phyloP scores from a whole-genome alignment of 768 basidiomycete genomes.

The Serendipita indica region DNA sequence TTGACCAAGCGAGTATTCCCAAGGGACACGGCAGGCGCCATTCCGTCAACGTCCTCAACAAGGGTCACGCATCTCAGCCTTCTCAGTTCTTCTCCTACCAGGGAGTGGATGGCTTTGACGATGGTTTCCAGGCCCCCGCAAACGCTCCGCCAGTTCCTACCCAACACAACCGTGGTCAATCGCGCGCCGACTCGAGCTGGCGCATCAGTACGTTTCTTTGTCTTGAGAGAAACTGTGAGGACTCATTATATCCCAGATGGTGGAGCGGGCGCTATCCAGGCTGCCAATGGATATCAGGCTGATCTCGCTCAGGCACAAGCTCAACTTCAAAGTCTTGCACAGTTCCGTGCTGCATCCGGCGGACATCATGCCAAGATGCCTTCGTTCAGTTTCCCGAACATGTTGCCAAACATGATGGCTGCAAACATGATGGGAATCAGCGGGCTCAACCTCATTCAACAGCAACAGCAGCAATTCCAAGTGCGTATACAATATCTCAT shows the following conservation, averaged over 20 bases:
- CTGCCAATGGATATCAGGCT: conserved; percentile 46
- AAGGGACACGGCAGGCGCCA: conserved; percentile 80
- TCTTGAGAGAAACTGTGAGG: background rate
- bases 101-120: conserved; percentile 50
- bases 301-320: conserved; percentile 96
- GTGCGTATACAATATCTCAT: conserved; percentile 12
- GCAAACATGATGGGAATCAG: conserved; percentile 91
- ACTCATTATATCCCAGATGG: conserved; percentile 35
- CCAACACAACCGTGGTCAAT: conserved; percentile 42
- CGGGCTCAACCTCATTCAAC: conserved; percentile 73
- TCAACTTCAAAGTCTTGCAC: conserved; percentile 87
- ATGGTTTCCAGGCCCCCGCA: conserved; percentile 53
- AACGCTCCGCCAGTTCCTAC: conserved; percentile 41
- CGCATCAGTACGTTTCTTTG: conserved; percentile 56
- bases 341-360: conserved; percentile 89
- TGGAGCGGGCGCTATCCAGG: conserved; percentile 43
- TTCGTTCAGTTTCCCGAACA: conserved; percentile 95
- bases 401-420: conserved; percentile 95
- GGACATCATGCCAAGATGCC: conserved; percentile 95
- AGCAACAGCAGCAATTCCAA: conserved; percentile 90
- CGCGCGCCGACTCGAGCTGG: conserved; percentile 74
- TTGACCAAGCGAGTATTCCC: conserved; percentile 57
- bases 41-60: conserved; percentile 84
- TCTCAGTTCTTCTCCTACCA: conserved; percentile 20
- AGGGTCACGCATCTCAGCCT: conserved; percentile 24